Conservation (phyloP, 2,329 filamentous ascomycete genomes). For the Dactylonectria estremocensis region DNA sequence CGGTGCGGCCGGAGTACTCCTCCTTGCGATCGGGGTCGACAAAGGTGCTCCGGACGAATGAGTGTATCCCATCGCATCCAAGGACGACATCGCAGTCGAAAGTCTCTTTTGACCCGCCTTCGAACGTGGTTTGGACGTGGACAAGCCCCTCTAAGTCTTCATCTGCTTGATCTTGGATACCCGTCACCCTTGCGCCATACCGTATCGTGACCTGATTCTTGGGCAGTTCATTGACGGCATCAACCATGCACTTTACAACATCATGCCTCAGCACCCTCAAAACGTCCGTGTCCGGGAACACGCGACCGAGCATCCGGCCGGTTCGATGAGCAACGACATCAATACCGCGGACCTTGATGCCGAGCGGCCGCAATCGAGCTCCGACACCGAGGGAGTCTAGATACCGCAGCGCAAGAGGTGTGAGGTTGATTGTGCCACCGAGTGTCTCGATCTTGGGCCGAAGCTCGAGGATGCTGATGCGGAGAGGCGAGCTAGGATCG, state of each 20-base stretch:
- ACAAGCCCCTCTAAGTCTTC: not conserved
- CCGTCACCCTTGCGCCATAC: conserved; percentile 36
- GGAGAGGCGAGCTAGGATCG: conserved; percentile 46
- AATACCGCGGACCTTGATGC: conserved; percentile 41
- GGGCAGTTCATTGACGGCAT: conserved; percentile 21
- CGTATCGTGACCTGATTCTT: conserved; percentile 30
- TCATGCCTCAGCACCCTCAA: conserved; percentile 48
- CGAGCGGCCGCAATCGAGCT: conserved; percentile 38
- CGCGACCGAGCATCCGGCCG: conserved; percentile 40
- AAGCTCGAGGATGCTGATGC: conserved; percentile 64
- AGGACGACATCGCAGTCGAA: conserved; percentile 48
- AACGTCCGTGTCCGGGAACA: conserved; percentile 45
- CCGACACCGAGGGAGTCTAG: conserved; percentile 58
- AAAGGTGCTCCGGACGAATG: conserved; percentile 50
- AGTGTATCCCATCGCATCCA: conserved; percentile 59
- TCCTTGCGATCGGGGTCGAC: conserved; percentile 46
- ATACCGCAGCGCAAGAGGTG: conserved; percentile 61
- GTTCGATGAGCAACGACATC: conserved; percentile 50
- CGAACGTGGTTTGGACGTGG: not conserved
- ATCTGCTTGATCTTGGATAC: conserved; percentile 34
- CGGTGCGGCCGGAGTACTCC: conserved; percentile 53
- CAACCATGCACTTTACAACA: conserved; percentile 46
- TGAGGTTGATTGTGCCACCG: conserved; percentile 63
- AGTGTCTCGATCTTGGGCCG: conserved; percentile 61
- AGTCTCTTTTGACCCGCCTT: conserved; percentile 6